Evolutionary conservation across 306 rosid genomes (phyloP), one percentile per base, ranked within the genome.

Genomic region (Cyamopsis tetragonoloba): DNA sequence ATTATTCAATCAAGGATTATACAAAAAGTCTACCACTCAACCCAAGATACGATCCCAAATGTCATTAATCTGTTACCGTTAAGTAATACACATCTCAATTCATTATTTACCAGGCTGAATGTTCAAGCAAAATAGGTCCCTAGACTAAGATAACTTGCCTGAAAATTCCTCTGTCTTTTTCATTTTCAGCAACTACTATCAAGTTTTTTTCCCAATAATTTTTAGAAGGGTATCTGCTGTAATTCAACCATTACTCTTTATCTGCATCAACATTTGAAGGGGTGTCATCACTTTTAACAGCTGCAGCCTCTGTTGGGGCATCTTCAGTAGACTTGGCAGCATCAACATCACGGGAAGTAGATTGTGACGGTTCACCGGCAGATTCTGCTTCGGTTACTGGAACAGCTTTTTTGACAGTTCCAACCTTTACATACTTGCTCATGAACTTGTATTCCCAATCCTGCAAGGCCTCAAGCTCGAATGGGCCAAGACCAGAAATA

Each of bases 381-480:
- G 87, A 41, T 39, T 81, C 77, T n/a, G 77, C 80, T 35, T 83
- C 90, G 23, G 80, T 60, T 14, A 54, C 89, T 3, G 86, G 72
- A 61, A 71, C 80, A 3, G 76, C 11, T 26, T 26, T 69, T 82
- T 75, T 77, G 20, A 93, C 37, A 5, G 97, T 84, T 72, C 99
- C 99, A 32, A 90, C 97, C 88, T 85, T 90, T 0, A 60, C 86
- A 66, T 93, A 93, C 91, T 93, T 93, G 77, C 87, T 83, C 87
- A 79, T 81, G 58, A 93, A 93, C 83, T 86, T 88, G 81, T 83
- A 88, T 77, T 93, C 97, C 99, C 99, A 93, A 42, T 93, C 99
- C 76, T 88, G 99, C 73, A 93, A 83, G 17, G 95, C 91, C 0
- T 86, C 92, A 0, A 83, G 79, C 73, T 93, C 97, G 24, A 79